Base-by-base conservation (phyloP, 78 protist genomes). In the Anaeramoeba flamelloides region DNA sequence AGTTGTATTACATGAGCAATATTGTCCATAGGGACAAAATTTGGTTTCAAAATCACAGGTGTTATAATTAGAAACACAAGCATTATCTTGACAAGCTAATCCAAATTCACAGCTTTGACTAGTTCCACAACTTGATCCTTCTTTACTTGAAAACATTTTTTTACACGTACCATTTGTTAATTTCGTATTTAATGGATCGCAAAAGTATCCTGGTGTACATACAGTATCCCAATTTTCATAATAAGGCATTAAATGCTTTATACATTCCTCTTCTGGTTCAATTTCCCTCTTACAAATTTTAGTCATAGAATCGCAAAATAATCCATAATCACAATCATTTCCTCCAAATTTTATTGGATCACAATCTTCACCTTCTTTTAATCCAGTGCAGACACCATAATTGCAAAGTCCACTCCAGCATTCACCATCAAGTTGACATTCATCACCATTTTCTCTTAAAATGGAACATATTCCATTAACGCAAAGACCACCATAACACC, bases 1-100 rank as follows among this genome's bases (percentile, higher is more conserved):
- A 53, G 8, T 53, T 26, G 8, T 17, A 26, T 8, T 26, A 53
- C 69, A 53, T 26, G 34, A 26, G 17, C 69, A 53, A 53, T 53
- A 53, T 53, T 8, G 17, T 26, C 69, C 17, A 53, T 26, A 8
- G 8, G 69, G 69, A 53, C 69, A 53, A 53, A 17, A 53, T 17
- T 26, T n/a, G n/a, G n/a, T n/a, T n/a, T n/a, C n/a, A n/a, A n/a
- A n/a, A n/a, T n/a, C n/a, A n/a, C n/a, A n/a, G n/a, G n/a, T n/a
- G n/a, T n/a, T n/a, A n/a, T n/a, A n/a, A n/a, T n/a, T n/a, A n/a
- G n/a, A n/a, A n/a, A n/a, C n/a, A n/a, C n/a, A n/a, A n/a, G n/a
- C n/a, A n/a, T n/a, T n/a, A n/a, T 53, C 17, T 53, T 53, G 69
- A 53, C 69, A 53, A 53, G 69, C 69, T 53, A 53, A 53, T 53